Evolutionary conservation across 768 basidiomycete species (phyloP).

Genomic region (Podaxis rugospora): DNA sequence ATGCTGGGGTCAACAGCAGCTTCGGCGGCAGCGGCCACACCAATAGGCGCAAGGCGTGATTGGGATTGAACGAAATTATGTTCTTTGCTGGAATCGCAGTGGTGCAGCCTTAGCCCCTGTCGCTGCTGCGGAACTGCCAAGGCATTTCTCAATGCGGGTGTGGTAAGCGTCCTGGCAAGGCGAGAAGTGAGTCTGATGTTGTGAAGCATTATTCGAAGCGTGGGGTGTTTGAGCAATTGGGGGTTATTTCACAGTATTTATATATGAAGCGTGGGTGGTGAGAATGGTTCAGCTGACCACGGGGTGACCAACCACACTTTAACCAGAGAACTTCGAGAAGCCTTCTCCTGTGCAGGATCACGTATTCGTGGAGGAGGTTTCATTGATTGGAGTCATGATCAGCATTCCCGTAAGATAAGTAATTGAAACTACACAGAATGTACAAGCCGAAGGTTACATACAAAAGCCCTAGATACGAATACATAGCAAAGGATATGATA

Average conservation of each 20-base stretch:
- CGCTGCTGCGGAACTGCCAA: not conserved
- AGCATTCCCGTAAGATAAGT: not conserved
- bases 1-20: slow-evolving; percentile 31
- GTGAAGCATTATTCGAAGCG: not conserved
- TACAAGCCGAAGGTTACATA: not conserved
- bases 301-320: not conserved
- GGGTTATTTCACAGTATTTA: not conserved
- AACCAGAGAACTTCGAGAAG: not conserved
- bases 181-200: no score
- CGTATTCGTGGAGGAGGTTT: not conserved
- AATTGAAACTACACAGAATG: not conserved
- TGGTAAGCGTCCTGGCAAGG: no score
- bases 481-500: not conserved
- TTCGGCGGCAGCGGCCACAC: slow-evolving; percentile 54
- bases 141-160: no score
- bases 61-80: slow-evolving; percentile 27
- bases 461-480: not conserved
- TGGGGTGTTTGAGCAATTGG: not conserved
- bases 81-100: no score
- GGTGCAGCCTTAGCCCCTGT: slow-evolving; percentile 3
- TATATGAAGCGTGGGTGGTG: not conserved
- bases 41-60: slow-evolving; percentile 57
- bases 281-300: slow-evolving; percentile 13
- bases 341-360: not conserved
- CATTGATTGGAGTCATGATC: not conserved